phyloP scores from a whole-genome alignment of 2,329 filamentous ascomycete species.

The Fusarium foetens region DNA sequence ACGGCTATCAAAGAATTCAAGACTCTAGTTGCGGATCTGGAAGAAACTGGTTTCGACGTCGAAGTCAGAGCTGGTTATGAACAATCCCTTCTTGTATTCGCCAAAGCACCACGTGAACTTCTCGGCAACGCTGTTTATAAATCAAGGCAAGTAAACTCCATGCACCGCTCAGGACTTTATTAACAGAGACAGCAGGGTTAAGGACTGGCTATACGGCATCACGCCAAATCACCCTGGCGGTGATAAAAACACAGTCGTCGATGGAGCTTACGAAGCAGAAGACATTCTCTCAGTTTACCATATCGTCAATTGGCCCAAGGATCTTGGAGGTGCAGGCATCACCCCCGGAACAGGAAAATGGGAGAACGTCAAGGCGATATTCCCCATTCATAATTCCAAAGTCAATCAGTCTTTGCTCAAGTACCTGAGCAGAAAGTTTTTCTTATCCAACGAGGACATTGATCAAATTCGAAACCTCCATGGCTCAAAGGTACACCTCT shows the following conservation, averaged over 20 bases:
- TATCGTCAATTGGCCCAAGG: constrained; percentile 67
- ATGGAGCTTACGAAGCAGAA: constrained; percentile 69
- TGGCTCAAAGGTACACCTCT: constrained; percentile 62
- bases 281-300: constrained; percentile 77
- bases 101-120: constrained; percentile 70
- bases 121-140: constrained; percentile 74
- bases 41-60: constrained; percentile 71
- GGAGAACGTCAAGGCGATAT: constrained; percentile 69
- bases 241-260: constrained; percentile 62
- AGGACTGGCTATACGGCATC: constrained; percentile 80
- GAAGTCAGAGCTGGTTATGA: constrained; percentile 77
- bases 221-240: constrained; percentile 69
- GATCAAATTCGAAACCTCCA: constrained; percentile 71
- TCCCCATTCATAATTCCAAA: constrained; percentile 69
- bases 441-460: constrained; percentile 62
- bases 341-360: constrained; percentile 67
- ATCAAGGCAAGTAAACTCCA: constrained; percentile 60
- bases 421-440: constrained; percentile 64
- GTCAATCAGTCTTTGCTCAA: constrained; percentile 66
- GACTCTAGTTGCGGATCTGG: constrained; percentile 67
- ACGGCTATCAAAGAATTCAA: constrained; percentile 49
- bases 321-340: constrained; percentile 70
- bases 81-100: constrained; percentile 74
- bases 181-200: constrained; percentile 61
- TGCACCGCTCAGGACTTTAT: rapidly evolving